Base-by-base conservation (phyloP, 2,329 filamentous ascomycete genomes). In the Fusarium solani-melongenae region DNA sequence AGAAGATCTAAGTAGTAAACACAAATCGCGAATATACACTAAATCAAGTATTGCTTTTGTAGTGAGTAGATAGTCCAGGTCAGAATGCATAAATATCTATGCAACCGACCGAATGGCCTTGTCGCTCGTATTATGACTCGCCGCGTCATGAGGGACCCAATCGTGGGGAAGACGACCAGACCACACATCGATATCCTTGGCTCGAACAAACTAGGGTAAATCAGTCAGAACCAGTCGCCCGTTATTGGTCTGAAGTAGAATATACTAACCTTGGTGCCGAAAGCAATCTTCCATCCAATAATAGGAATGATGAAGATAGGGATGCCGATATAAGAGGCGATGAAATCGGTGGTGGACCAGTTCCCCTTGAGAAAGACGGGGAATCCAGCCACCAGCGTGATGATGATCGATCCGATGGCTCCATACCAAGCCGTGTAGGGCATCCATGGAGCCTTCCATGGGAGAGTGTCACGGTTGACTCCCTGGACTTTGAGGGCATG, bases 351-450 rank as follows among this genome's bases (percentile, higher is more conserved):
- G 0, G 87, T 88, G 17, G 85, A 88, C 88, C 91, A 96, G 31
- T 91, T 85, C 9, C 85, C 83, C 0, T 90, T 89, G 79, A 92
- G 92, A 79, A 96, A 95, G 15, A 92, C 88, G 38, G 91, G 88
- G 82, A 95, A 96, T 1, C 93, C 93, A 76, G 94, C 94, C 74
- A 93, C 91, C 4, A 95, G 82, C 2, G 88, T 89, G n/a, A 95
- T 84, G 29, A 94, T 82, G 4, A 81, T 79, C 62, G 94, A 87
- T 27, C 90, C 78, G 17, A 88, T 79, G 2, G 94, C 86, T 11
- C 88, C 86, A 62, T 88, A 82, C 77, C 87, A 94, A 0, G 92
- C 88, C 3, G 89, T 90, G 77, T 92, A 94, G 0, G 93, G 89
- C 79, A 91, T 88, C 14, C 86, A 79, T 0, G 83, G 82, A 0